These are phyloP conservation scores for Rhexocercosporidium sp. DNA, from an alignment of 2,329 filamentous ascomycete genomes.

Conservation along the genomic window DNA sequence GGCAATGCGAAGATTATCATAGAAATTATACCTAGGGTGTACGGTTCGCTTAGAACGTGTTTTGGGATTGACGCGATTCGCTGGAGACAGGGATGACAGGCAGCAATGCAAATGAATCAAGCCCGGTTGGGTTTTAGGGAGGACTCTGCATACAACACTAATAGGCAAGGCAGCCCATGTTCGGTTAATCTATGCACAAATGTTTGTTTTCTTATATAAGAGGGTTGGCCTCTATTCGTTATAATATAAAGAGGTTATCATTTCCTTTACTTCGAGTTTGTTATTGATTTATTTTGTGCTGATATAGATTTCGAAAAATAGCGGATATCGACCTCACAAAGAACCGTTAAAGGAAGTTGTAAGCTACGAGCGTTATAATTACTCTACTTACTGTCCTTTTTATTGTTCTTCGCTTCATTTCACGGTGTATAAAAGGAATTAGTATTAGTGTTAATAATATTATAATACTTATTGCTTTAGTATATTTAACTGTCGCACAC, in stretches of 20 bases:
- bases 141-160: too few relatives aligned
- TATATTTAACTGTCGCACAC: background rate
- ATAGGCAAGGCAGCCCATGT: background rate
- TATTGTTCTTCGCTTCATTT: constrained; percentile 12
- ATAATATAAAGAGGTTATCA: background rate
- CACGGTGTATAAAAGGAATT: constrained; percentile 1
- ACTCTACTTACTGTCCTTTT: constrained; percentile 10
- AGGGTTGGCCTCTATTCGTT: background rate
- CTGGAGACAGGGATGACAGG: background rate
- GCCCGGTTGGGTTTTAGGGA: background rate
- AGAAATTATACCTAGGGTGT: too few relatives aligned
- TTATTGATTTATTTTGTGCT: background rate
- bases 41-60: too few relatives aligned
- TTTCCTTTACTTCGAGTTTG: background rate
- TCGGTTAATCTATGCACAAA: background rate
- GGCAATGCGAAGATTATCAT: too few relatives aligned
- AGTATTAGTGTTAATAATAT: constrained; percentile 12
- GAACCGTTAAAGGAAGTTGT: constrained; percentile 5
- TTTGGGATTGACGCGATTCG: background rate
- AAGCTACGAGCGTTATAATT: background rate
- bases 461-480: constrained; percentile 15
- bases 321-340: constrained; percentile 4
- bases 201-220: background rate
- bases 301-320: background rate
- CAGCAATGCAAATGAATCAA: background rate